Base-by-base conservation (phyloP, 805 yeast species). In the Hanseniaspora hatyaiensis region DNA sequence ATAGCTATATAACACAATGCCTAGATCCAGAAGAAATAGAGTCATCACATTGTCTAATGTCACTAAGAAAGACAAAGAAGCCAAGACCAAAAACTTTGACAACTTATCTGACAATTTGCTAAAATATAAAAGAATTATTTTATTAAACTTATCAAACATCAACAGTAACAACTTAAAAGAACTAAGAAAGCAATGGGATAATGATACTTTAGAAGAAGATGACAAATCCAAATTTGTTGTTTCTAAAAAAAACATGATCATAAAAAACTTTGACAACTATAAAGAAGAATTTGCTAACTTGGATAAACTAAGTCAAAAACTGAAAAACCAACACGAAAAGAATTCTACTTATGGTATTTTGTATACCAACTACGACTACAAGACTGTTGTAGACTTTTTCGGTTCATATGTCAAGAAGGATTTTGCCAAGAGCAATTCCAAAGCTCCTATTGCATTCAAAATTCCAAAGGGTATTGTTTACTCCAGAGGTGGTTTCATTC, bases 1-100 rank as follows among this genome's bases (percentile, higher is more conserved):
- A n/a, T n/a, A n/a, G n/a, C n/a, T n/a, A n/a, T n/a, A n/a, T n/a
- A n/a, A n/a, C n/a, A n/a, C n/a, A 50, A 89, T 89, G 98, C 96
- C 98, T 53, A 85, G 95, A 75, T 87, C 96, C 31, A 88, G 80
- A 65, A 89, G 97, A 76, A 82, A 96, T 56, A 92, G 85, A 78
- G 80, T 88, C 57, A 94, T 92, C 52, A 84, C 97, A 12, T 72
- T 92, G 57, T 92, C 99, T 32, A 89, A 89, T 62, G 89, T 97
- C 53, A 96, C 87, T 56, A 92, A 87, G 67, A 92, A 92, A 63
- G 96, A 96, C 43, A 79, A 80, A 55, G 96, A 85, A 57, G 87
- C 86, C 67, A 92, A 92, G 64, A 89, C 78, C 56, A 73, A 89
- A 58, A 78, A 89, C 55, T 92, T 87, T 56, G 96, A 88, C 59